Evolutionary conservation across 192 early-diverging fungal genomes (phyloP).

Genomic region (Backusella macrospora): DNA sequence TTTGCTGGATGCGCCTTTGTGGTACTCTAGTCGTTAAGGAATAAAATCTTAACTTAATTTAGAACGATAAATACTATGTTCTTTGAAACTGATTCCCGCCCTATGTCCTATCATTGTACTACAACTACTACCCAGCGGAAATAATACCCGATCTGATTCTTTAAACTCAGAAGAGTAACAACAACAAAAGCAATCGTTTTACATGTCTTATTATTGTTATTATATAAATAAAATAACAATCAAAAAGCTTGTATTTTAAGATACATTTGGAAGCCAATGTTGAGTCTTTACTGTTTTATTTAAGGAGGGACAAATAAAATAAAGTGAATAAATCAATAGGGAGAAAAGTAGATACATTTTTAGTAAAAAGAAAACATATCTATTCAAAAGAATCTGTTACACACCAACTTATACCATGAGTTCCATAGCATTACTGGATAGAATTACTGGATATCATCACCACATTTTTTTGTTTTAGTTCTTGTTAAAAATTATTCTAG

Average conservation of each 20-base stretch:
- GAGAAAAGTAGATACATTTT: neutral
- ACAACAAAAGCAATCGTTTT: too few relatives aligned
- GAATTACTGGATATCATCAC: neutral
- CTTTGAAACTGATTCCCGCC: neutral
- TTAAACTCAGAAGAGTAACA: slow-evolving; percentile 14
- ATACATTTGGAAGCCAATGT: too few relatives aligned
- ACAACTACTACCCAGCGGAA: neutral
- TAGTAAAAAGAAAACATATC: neutral
- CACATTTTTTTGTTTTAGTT: neutral
- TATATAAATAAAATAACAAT: neutral
- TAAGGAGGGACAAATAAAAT: slow-evolving; percentile 5
- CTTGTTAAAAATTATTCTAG: neutral
- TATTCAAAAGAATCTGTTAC: neutral
- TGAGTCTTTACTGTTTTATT: neutral
- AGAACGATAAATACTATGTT: neutral
- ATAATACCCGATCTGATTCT: neutral
- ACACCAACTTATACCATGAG: slow-evolving; percentile 1
- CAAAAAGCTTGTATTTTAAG: neutral
- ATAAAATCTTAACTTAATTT: slow-evolving; percentile 2
- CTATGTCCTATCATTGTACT: neutral
- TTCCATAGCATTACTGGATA: neutral
- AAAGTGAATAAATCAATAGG: neutral
- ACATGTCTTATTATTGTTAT: neutral
- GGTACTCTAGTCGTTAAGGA: neutral
- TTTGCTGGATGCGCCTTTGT: neutral